Percentiles rank a stretch among this genome's conserved stretches.
These are phyloP conservation scores for Monilinia laxa DNA, from an alignment of 2,329 filamentous ascomycete species.

Conservation along the genomic window DNA sequence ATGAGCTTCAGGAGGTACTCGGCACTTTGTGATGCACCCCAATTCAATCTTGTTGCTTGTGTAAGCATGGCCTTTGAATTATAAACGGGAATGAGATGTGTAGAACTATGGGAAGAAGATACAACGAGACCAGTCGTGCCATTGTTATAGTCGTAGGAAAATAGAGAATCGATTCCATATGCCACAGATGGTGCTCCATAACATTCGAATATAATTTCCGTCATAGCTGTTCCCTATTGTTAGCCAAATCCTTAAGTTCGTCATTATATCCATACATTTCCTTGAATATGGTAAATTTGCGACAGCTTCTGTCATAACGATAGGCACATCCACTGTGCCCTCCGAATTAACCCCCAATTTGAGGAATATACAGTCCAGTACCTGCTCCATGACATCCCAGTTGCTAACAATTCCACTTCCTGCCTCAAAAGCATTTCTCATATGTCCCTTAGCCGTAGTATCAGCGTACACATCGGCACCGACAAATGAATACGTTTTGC, in stretches of 20 bases:
- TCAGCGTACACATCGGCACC: conserved; percentile 93
- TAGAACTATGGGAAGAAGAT: conserved; percentile 89
- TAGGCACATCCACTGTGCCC: conserved; percentile 76
- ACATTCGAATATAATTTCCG: conserved; percentile 94
- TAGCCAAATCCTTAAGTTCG: conserved; percentile 29
- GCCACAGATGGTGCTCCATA: conserved; percentile 87
- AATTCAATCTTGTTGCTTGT: conserved; percentile 87
- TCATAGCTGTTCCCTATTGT: conserved; percentile 69
- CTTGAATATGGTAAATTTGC: conserved; percentile 87
- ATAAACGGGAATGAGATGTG: conserved; percentile 91
- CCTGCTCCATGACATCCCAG: conserved; percentile 96
- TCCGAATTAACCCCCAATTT: conserved; percentile 85
- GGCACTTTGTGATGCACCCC: conserved; percentile 86
- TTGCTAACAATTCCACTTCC: conserved; percentile 91
- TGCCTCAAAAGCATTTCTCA: conserved; percentile 86
- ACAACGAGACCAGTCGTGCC: conserved; percentile 85
- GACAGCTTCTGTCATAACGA: conserved; percentile 94
- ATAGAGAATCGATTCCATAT: conserved; percentile 94
- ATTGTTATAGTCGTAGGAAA: conserved; percentile 86
- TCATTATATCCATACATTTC: conserved; percentile 62
- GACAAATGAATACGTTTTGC: conserved; percentile 88
- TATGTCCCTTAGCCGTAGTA: conserved; percentile 85
- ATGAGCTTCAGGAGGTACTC: conserved; percentile 92
- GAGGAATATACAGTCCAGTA: conserved; percentile 91
- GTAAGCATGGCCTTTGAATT: conserved; percentile 80